phyloP scores from a whole-genome alignment of 1,284 basidiomycete genomes.

The Trametes versicolor region DNA sequence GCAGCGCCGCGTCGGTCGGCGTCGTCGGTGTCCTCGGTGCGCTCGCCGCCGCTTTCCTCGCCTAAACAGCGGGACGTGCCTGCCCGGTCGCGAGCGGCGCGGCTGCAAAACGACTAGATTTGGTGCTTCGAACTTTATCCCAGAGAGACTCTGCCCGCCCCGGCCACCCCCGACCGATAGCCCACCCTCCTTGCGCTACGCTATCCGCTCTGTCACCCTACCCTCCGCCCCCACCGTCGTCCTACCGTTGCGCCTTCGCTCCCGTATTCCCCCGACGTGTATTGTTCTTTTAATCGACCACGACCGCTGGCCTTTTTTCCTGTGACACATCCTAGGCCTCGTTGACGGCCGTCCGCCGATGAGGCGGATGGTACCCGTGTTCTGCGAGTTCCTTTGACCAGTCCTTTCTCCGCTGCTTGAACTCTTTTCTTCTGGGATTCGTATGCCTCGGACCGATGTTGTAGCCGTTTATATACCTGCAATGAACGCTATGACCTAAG shows the following conservation, averaged over 20 bases:
- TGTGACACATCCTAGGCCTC: neutral
- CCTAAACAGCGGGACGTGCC: constrained; percentile 28
- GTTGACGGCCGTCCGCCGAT: neutral
- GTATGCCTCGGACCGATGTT: constrained; percentile 21
- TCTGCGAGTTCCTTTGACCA: neutral
- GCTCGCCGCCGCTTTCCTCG: constrained; percentile 40
- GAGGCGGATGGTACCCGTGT: neutral
- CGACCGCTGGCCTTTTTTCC: constrained; percentile 7
- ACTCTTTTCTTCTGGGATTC: constrained; percentile 13
- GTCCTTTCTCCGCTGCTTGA: constrained; percentile 12
- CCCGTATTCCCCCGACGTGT: constrained; percentile 22
- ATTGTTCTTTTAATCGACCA: constrained; percentile 26
- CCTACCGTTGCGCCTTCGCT: constrained; percentile 1
- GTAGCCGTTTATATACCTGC: constrained; percentile 34
- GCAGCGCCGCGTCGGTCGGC: constrained; percentile 36
- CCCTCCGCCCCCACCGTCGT: neutral
- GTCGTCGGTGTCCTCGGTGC: constrained; percentile 41
- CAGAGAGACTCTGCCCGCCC: constrained; percentile 29
- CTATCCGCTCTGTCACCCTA: constrained; percentile 14
- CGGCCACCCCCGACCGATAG: constrained; percentile 30
- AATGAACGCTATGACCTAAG: constrained; percentile 30
- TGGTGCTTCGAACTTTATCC: constrained; percentile 29
- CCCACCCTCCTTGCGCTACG: constrained; percentile 31
- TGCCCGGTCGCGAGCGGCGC: constrained; percentile 4
- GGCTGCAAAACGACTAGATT: constrained; percentile 29